A percentile compares a stretch with the other conserved stretches of the same genome.
phyloP scores from a whole-genome alignment of 768 basidiomycete species.

The Amanita molliuscula region DNA sequence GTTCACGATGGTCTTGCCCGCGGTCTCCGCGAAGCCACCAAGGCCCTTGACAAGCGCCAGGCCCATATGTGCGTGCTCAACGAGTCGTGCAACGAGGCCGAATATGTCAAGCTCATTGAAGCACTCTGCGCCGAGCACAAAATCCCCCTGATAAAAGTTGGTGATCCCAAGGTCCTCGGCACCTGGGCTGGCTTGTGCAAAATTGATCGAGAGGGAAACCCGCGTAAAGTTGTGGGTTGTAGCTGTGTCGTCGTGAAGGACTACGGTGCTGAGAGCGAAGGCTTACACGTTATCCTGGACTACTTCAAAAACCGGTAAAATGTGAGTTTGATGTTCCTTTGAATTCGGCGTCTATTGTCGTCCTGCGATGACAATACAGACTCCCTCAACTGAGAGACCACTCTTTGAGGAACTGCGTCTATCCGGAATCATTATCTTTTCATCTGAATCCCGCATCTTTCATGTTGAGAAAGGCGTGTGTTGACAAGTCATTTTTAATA shows the following conservation, averaged over 20 bases:
- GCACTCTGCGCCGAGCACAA: conserved; percentile 99
- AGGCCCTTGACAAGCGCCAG: conserved; percentile 97
- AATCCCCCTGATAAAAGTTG: conserved; percentile 99
- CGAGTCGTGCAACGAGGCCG: conserved; percentile 97
- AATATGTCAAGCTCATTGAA: conserved; percentile 99
- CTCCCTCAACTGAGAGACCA: conserved; percentile 82
- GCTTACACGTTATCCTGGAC: conserved; percentile 85
- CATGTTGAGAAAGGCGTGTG: background rate
- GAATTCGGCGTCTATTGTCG: conserved; percentile 6
- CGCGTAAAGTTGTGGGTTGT: conserved; percentile 90
- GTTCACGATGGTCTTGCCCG: conserved; percentile 98
- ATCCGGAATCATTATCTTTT: conserved; percentile 80
- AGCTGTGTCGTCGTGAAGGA: conserved; percentile 97
- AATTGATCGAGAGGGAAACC: conserved; percentile 98
- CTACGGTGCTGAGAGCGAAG: conserved; percentile 92
- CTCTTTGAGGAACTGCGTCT: conserved; percentile 66
- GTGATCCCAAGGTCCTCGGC: conserved; percentile 95
- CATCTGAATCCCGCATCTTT: conserved; percentile 43
- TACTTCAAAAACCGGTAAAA: conserved; percentile 92
- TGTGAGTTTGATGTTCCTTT: conserved; percentile 18
- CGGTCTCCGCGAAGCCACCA: conserved; percentile 94
- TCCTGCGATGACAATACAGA: conserved; percentile 73
- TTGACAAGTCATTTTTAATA: conserved; percentile 10
- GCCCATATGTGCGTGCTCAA: conserved; percentile 98
- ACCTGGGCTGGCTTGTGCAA: conserved; percentile 99